A percentile compares a stretch with the other conserved stretches of the same genome.
Conservation (phyloP, 208 protist genomes). For the Trypanosoma brucei region DNA sequence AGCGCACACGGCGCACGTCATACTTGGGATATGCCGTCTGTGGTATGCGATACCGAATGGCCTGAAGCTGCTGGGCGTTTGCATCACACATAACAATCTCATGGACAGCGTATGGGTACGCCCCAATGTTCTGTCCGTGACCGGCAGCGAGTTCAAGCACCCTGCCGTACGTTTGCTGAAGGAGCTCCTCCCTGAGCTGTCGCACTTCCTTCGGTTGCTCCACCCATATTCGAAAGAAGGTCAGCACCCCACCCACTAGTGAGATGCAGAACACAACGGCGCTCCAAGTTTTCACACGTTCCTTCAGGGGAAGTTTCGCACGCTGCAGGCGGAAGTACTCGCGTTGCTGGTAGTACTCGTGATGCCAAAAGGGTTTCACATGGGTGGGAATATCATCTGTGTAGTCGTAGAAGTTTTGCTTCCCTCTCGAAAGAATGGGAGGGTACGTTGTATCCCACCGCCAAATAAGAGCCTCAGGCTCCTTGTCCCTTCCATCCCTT, state of each 20-base stretch:
- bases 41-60: constrained; percentile 75
- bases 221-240: constrained; percentile 80
- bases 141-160: constrained; percentile 86
- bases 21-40: constrained; percentile 84
- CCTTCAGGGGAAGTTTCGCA: constrained; percentile 67
- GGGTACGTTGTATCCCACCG: constrained; percentile 69
- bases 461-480: constrained; percentile 71
- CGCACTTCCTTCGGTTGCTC: constrained; percentile 80
- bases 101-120: constrained; percentile 86
- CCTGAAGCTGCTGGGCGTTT: constrained; percentile 82
- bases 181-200: constrained; percentile 73
- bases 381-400: constrained; percentile 86
- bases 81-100: constrained; percentile 83
- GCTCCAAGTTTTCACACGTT: constrained; percentile 43
- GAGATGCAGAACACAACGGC: constrained; percentile 27
- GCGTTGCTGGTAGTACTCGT: constrained; percentile 86
- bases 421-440: constrained; percentile 67
- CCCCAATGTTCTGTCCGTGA: constrained; percentile 86
- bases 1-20: constrained; percentile 74
- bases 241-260: constrained; percentile 40
- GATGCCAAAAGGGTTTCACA: constrained; percentile 85
- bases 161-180: constrained; percentile 80
- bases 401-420: constrained; percentile 82
- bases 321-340: constrained; percentile 85
- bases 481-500: constrained; percentile 68